Evolutionary conservation across 768 basidiomycete genomes (phyloP), one percentile per base, ranked within the genome.

Genomic region (Botryobasidium botryosum): DNA sequence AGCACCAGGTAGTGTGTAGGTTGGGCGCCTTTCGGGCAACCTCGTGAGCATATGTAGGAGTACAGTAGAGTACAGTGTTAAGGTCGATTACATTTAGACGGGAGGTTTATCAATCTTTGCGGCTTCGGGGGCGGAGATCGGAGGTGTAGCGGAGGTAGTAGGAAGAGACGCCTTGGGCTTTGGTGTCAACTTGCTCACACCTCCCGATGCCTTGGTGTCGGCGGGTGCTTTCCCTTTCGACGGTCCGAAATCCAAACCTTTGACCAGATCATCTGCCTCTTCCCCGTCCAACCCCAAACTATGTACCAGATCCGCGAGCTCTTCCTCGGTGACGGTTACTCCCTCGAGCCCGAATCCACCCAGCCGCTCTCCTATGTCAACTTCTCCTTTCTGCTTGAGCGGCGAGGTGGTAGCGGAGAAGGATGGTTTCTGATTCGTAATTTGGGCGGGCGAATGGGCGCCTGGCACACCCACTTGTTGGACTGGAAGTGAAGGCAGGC

Each of bases 381-480:
- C 66, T 52, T 68, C 64, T 18, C 65, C 67, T 29, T 69, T 64
- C n/a, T 59, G 56, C n/a, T 37, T 18, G 10, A 53, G 49, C 2
- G 61, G 59, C 4, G 60, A 59, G 5, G 56, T 56, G 18, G 54
- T 56, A 31, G 55, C 56, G 40, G 72, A 68, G 32, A 25, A 41
- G 27, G 31, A 25, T 41, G 66, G 68, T 54, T 65, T 74, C 53
- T 86, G 67, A 39, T 68, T 77, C 5, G 77, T 79, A 78, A 86
- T 86, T 56, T 86, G 73, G 6, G 75, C 62, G 7, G 84, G 81
- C 6, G 74, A 66, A 24, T 71, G 64, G 0, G 80, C 85, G 3
- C 85, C 85, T 2, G 86, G 82, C 5, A 88, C 80, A 44, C 84
- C 85, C 41, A 86, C 69, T 8, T 80, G 75, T 51, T 72, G 69